Evolutionary conservation across 1,284 basidiomycete species (phyloP), one percentile per base, ranked within the genome.

Genomic region (Dichomitus squalens): DNA sequence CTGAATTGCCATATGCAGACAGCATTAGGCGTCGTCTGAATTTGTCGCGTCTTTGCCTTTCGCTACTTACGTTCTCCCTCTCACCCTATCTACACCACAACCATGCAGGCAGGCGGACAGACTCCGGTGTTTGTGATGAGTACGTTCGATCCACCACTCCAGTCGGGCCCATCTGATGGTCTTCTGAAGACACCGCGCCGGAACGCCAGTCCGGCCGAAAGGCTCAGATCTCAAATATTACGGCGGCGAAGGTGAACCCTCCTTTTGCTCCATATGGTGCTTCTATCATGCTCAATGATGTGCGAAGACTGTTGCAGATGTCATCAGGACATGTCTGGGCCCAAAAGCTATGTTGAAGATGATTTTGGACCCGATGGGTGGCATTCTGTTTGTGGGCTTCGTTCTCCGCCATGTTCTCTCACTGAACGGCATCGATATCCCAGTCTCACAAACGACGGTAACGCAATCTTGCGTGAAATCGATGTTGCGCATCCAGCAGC

Each of bases 341-440:
- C 96, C 96, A 4, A 96, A 97, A 72, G 89, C 96, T 41, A 99
- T 98, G 96, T 81, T 98, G 61, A 99, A 99, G 83, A 99, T 99
- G 96, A 98, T 98, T 67, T 78, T 98, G 48, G 95, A 98, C 78
- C 95, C 95, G 3, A 97, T 97, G 95, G 95, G 95, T 55, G 95
- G 95, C 53, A 97, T 97, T 66, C 70, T 96, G 93, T 95, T 64
- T 69, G 91, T 81, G 18, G 16, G 16, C 34, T 48, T 31, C 23
- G 8, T 49, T 27, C 25, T 9, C 27, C 34, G 29, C 34, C 47
- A 21, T 41, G 11, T 27, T 31, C 33, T 18, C 23, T 21, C 53
- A 20, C 47, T 57, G 16, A 50, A 39, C 14, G 4, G 56, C 39
- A 54, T 8, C 1, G 4, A 25, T 14, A 47, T 47, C n/a, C 6